These are phyloP conservation scores for Sugiyamaella chiloensis DNA, from an alignment of 805 yeast genomes.

Conservation along the genomic window DNA sequence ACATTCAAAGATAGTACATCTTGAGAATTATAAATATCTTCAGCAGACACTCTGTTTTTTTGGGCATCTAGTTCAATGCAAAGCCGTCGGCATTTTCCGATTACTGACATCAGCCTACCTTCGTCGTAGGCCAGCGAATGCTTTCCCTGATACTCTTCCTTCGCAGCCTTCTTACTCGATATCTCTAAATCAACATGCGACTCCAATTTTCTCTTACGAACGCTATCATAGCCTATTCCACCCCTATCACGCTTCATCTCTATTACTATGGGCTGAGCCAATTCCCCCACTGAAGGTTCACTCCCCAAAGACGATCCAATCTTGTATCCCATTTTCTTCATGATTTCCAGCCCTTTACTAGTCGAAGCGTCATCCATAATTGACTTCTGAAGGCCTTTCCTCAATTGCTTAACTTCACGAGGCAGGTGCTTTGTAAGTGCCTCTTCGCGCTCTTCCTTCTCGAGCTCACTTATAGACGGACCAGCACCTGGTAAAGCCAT, in stretches of 20 bases:
- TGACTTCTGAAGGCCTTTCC: conserved; percentile 2
- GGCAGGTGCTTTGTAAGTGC: not conserved
- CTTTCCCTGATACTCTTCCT: conserved; percentile 9
- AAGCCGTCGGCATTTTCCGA: conserved; percentile 9
- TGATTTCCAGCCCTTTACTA: conserved; percentile 39
- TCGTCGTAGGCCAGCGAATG: not conserved
- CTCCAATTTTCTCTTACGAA: conserved; percentile 12
- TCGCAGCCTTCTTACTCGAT: conserved; percentile 5
- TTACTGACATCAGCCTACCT: not conserved
- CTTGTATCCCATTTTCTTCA: conserved; percentile 59
- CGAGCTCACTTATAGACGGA: not conserved
- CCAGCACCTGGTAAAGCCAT: conserved; percentile 25
- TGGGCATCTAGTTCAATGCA: conserved; percentile 14
- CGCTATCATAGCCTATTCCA: conserved; percentile 17
- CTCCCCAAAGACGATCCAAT: conserved; percentile 46
- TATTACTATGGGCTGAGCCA: conserved; percentile 8
- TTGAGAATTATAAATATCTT: conserved; percentile 7
- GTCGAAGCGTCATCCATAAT: conserved; percentile 4
- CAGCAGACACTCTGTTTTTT: conserved; percentile 5
- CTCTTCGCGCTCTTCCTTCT: conserved; percentile 6
- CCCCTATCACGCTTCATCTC: conserved; percentile 15
- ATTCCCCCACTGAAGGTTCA: conserved; percentile 10
- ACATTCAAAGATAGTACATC: conserved; percentile 22
- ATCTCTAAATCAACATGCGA: conserved; percentile 12
- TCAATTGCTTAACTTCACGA: conserved; percentile 5